A percentile compares a stretch with the other conserved stretches of the same genome.
phyloP scores from a whole-genome alignment of 768 basidiomycete genomes.

The Tulasnella calospora region DNA sequence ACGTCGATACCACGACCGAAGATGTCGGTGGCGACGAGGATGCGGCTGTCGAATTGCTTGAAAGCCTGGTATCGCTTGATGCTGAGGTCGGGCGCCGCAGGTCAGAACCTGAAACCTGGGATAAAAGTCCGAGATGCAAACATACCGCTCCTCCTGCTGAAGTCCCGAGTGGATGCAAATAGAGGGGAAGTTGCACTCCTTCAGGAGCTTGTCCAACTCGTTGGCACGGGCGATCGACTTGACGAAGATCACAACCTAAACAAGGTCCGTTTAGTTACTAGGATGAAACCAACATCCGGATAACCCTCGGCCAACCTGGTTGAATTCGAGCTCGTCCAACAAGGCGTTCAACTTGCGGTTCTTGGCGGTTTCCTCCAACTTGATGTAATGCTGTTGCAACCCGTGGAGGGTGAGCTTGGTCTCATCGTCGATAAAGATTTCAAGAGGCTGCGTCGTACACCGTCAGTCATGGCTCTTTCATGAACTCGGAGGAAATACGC shows the following conservation, averaged over 20 bases:
- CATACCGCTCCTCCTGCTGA: conserved; percentile 91
- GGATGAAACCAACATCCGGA: not conserved
- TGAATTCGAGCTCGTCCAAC: conserved; percentile 94
- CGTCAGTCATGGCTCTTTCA: not conserved
- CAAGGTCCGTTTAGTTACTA: not conserved
- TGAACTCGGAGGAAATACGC: conserved; percentile 38
- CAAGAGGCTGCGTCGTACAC: conserved; percentile 66
- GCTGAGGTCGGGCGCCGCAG: conserved; percentile 40
- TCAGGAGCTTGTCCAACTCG: conserved; percentile 90
- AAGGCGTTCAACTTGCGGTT: conserved; percentile 96
- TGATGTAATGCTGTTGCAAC: conserved; percentile 97
- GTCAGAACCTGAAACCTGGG: conserved; percentile 18
- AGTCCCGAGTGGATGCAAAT: conserved; percentile 96
- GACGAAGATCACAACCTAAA: conserved; percentile 96
- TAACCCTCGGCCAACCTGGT: conserved; percentile 59
- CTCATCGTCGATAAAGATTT: conserved; percentile 99
- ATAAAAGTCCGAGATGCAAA: not conserved
- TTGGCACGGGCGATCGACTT: conserved; percentile 97
- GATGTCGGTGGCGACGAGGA: conserved; percentile 97
- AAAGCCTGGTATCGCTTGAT: conserved; percentile 95
- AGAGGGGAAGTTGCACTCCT: conserved; percentile 97
- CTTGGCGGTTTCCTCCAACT: conserved; percentile 90
- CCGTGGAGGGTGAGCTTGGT: conserved; percentile 97
- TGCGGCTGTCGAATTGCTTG: conserved; percentile 99
- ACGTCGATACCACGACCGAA: conserved; percentile 99